Evolutionary conservation across 2,329 filamentous ascomycete species (phyloP), one percentile per base, ranked within the genome.

Genomic region (Hymenoscyphus fructigenus): DNA sequence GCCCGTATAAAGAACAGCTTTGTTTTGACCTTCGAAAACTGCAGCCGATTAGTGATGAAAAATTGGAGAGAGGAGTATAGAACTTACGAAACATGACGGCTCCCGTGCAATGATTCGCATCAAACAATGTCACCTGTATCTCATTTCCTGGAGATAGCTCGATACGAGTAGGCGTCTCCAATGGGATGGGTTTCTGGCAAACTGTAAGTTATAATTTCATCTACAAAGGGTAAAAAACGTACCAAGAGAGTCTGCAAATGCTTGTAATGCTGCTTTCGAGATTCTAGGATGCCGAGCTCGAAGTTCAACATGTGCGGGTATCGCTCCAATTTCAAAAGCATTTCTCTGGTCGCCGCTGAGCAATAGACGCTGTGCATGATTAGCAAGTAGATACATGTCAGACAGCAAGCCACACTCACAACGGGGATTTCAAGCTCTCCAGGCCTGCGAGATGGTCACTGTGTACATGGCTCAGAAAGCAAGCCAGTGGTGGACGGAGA

Each of bases 61-160:
- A 10, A 36, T 53, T 5, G 2, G n/a, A 29, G 1, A 26, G 3
- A 26, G 41, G 15, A 7, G 12, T 14, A 1, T 5, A 0, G 28
- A 1, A 76, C 84, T 69, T 75, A 87, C 85, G 80, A 74, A 97
- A 97, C 92, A 97, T 96, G 20, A 95, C 92, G 20, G 92, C 88
- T 0, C 94, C 93, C 0, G 90, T 85, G 72, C 94, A 98, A 75
- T 97, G 94, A 71, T 98, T 97, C 1, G 94, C 93, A 79, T 97
- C 90, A 60, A 97, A 85, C 0, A 97, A 81, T 0, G 93, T 97
- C 20, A 96, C 91, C 57, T 88, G 87, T 28, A 97, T 87, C n/a
- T 78, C 79, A 57, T 84, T 83, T 1, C 85, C 85, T 0, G 89
- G 91, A 1, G 81, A 82, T 2, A 97, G 81, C 72, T 96, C 91